These are phyloP conservation scores for Cornus kousa DNA, from an alignment of 148 eudicot genomes.

Conservation along the genomic window DNA sequence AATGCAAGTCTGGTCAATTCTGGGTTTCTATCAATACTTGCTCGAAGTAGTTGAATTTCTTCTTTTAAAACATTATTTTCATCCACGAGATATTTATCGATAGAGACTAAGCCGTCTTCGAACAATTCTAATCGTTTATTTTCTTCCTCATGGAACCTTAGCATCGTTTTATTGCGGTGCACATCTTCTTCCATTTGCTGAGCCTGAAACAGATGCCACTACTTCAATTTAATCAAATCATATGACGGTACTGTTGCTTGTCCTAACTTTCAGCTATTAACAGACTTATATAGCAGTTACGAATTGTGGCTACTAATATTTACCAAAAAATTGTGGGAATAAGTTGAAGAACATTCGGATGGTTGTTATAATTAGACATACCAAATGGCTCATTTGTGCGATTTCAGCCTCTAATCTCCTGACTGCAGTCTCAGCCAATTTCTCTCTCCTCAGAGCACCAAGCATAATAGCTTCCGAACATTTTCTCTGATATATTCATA, in stretches of 20 bases:
- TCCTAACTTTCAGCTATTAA: background rate
- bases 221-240: background rate
- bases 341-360: background rate
- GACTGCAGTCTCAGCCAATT: constrained; percentile 38
- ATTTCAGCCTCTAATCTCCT: constrained; percentile 45
- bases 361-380: constrained; percentile 15
- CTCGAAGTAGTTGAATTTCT: constrained; percentile 39
- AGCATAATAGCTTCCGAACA: constrained; percentile 35
- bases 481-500: constrained; percentile 24
- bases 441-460: constrained; percentile 47
- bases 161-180: constrained; percentile 29
- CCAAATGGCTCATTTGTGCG: constrained; percentile 37
- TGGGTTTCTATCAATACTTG: constrained; percentile 30
- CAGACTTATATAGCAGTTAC: background rate
- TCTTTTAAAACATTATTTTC: constrained; percentile 37
- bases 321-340: background rate
- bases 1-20: constrained; percentile 30
- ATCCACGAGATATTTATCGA: constrained; percentile 33
- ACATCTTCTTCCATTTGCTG: constrained; percentile 45
- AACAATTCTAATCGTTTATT: constrained; percentile 30
- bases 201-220: constrained; percentile 31
- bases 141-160: constrained; percentile 33
- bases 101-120: constrained; percentile 28
- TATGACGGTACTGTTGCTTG: background rate
- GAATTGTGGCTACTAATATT: constrained; percentile 4